A percentile compares a stretch with the other conserved stretches of the same genome.
Evolutionary conservation across 2,329 filamentous ascomycete species (phyloP).

Genomic region (Cladosporium colombiae): DNA sequence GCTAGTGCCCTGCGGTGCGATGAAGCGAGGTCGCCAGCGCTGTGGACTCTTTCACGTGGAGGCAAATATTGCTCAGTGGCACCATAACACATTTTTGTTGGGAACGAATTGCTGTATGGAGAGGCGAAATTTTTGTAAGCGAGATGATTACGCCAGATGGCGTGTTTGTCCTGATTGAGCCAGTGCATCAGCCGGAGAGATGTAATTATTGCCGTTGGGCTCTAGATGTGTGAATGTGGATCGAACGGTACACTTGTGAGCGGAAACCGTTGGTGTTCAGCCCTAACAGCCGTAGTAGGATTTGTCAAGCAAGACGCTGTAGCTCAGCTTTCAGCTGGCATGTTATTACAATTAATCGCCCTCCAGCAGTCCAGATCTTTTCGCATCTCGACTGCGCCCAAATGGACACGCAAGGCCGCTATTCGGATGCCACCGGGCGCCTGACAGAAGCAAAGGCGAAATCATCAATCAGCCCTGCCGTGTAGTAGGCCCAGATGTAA

Average conservation of each 20-base stretch:
- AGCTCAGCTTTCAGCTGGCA: not conserved
- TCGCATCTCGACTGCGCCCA: not conserved
- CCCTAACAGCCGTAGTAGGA: not conserved
- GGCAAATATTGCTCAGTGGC: not conserved
- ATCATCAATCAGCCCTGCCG: not conserved
- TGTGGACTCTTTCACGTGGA: not conserved
- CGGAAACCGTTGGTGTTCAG: not conserved
- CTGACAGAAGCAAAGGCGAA: not conserved
- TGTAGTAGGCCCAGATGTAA: not conserved
- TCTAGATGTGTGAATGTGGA: not conserved
- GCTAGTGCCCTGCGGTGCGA: not conserved
- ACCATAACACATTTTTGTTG: not conserved
- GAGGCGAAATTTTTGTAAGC: not conserved
- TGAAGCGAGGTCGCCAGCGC: not conserved
- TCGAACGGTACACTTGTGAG: not conserved
- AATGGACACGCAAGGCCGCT: not conserved
- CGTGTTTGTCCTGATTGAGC: not conserved
- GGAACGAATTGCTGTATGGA: not conserved
- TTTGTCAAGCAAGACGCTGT: not conserved
- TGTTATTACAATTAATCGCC: not conserved
- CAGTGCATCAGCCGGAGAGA: not conserved
- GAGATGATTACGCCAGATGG: not conserved
- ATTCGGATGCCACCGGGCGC: not conserved
- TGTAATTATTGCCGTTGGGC: not conserved
- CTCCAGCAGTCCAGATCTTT: not conserved